These are phyloP conservation scores for Cylindrodendrum hubeiense DNA, from an alignment of 2,329 filamentous ascomycete genomes.

Conservation along the genomic window DNA sequence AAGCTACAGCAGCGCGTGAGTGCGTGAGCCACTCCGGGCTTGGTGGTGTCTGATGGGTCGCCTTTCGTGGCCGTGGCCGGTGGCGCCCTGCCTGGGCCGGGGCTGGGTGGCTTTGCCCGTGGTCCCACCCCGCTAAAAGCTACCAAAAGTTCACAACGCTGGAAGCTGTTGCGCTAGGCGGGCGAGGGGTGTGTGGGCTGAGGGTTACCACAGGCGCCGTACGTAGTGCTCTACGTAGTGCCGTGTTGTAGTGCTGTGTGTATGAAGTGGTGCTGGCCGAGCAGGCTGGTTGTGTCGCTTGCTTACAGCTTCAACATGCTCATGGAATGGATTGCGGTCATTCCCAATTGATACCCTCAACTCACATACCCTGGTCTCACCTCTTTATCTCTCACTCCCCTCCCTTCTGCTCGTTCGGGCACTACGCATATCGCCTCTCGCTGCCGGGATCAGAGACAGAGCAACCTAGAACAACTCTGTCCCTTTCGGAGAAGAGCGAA, in stretches of 20 bases:
- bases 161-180: neutral
- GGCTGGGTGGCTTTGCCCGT: slow-evolving; percentile 10
- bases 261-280: neutral
- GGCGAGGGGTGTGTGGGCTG: neutral
- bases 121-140: slow-evolving; percentile 20
- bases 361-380: neutral
- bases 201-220: neutral
- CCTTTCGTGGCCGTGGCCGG: slow-evolving; percentile 17
- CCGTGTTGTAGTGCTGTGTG: neutral
- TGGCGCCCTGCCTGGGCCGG: slow-evolving; percentile 11
- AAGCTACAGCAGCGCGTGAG: neutral
- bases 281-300: neutral
- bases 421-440: neutral
- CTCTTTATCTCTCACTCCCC: neutral
- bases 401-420: neutral
- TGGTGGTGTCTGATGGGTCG: neutral
- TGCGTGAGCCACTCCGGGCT: slow-evolving; percentile 9
- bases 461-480: slow-evolving; percentile 20
- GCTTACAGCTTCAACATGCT: neutral
- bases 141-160: slow-evolving; percentile 1
- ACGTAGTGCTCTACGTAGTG: neutral
- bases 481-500: slow-evolving; percentile 26
- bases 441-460: slow-evolving; percentile 7
- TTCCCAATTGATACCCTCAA: neutral
- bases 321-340: slow-evolving; percentile 1